phyloP scores from a whole-genome alignment of 2,329 filamentous ascomycete species.

The Trichoderma sp. region DNA sequence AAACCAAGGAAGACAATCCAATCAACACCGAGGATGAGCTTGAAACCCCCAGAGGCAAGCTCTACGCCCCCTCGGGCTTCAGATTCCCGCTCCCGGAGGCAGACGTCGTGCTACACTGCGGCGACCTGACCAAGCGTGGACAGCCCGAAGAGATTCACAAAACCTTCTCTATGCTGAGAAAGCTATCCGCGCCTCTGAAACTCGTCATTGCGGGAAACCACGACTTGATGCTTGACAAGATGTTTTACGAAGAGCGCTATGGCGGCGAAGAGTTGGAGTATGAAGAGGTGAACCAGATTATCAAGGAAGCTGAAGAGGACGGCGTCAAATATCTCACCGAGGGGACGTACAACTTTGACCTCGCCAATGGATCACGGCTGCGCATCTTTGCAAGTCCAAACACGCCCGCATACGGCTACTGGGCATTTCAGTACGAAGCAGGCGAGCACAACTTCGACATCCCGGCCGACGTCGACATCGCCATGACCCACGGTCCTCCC shows the following conservation, averaged over 20 bases:
- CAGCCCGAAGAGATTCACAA: conserved; percentile 39
- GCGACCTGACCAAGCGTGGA: conserved; percentile 47
- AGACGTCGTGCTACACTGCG: conserved; percentile 53
- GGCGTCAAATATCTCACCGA: conserved; percentile 48
- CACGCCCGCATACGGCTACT: conserved; percentile 45
- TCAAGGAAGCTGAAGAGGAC: conserved; percentile 35
- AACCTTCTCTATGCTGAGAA: conserved; percentile 42
- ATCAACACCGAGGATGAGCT: conserved; percentile 28
- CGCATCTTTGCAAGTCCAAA: conserved; percentile 53
- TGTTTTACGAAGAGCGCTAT: conserved; percentile 20
- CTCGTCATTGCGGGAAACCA: conserved; percentile 56
- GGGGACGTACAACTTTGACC: conserved; percentile 45
- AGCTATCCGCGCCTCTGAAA: conserved; percentile 48
- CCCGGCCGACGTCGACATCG: conserved; percentile 40
- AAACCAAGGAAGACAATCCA: conserved; percentile 20
- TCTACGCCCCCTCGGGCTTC: conserved; percentile 29
- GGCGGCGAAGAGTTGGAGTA: conserved; percentile 17
- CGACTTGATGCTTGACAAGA: conserved; percentile 44
- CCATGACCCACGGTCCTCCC: conserved; percentile 56
- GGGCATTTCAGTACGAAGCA: conserved; percentile 50
- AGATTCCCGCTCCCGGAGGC: conserved; percentile 33
- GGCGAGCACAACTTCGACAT: conserved; percentile 41
- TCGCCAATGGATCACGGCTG: conserved; percentile 49
- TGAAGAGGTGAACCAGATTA: conserved; percentile 38
- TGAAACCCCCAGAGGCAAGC: conserved; percentile 17